Percentiles rank a stretch among this genome's conserved stretches.
Conservation (phyloP, 2,329 filamentous ascomycete genomes). For the Sporothrix schenckii region DNA sequence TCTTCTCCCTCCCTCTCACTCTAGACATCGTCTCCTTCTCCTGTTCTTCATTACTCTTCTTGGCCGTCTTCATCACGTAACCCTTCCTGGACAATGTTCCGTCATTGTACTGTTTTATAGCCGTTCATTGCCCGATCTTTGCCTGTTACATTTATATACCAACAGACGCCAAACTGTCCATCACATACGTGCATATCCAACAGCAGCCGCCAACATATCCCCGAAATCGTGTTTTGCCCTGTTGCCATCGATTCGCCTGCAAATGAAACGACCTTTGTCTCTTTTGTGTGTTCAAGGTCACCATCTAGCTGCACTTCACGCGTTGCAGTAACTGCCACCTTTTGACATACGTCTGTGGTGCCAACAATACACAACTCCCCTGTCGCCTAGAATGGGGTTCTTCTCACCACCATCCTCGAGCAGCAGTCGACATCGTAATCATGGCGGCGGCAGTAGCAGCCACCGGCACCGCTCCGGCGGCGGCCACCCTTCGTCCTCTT, state of each 20-base stretch:
- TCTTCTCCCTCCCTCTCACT: not conserved
- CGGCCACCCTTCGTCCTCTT: not conserved
- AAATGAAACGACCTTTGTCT: slow-evolving; percentile 1
- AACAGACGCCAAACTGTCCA: not conserved
- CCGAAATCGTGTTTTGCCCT: too few species aligned
- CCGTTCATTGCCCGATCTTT: not conserved
- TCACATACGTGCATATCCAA: not conserved
- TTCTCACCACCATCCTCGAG: slow-evolving; percentile 23
- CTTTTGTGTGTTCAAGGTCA: too few species aligned
- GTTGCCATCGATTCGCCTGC: not conserved
- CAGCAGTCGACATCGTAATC: slow-evolving; percentile 22
- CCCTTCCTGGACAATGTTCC: not conserved
- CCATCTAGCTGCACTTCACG: not conserved
- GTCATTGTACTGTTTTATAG: not conserved
- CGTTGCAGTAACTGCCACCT: not conserved
- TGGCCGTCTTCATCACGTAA: not conserved
- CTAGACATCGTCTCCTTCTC: not conserved
- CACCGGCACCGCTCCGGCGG: not conserved
- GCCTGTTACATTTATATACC: not conserved
- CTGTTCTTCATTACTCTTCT: not conserved
- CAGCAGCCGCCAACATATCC: not conserved
- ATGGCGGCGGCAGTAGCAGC: slow-evolving; percentile 7
- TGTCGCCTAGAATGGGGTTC: slow-evolving; percentile 25
- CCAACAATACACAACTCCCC: not conserved
- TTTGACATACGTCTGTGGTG: not conserved